A percentile compares a stretch with the other conserved stretches of the same genome.
These are phyloP conservation scores for Candida anglica DNA, from an alignment of 805 yeast species.

Conservation along the genomic window DNA sequence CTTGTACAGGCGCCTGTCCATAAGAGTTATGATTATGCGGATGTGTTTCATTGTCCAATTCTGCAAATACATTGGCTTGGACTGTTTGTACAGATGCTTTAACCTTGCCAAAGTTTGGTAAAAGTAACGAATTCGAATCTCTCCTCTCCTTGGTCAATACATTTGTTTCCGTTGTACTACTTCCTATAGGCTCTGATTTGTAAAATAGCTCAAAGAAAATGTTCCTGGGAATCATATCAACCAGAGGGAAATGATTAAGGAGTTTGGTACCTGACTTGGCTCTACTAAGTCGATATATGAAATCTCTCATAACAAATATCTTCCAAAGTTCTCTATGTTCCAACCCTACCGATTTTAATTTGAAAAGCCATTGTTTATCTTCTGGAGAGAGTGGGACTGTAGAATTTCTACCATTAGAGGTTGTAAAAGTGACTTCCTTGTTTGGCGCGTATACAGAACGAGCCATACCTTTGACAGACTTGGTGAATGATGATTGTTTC, in stretches of 20 bases:
- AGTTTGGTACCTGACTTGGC: slow-evolving; percentile 5
- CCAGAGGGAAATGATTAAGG: slow-evolving; percentile 3
- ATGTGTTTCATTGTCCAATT: slow-evolving; percentile 24
- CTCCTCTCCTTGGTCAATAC: slow-evolving; percentile 6
- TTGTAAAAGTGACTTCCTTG: slow-evolving; percentile 6
- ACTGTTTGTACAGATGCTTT: slow-evolving; percentile 37
- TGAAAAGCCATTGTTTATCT: slow-evolving; percentile 71
- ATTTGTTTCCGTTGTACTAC: slow-evolving; percentile 13
- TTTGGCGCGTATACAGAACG: slow-evolving; percentile 29
- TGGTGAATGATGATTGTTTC: slow-evolving; percentile 39
- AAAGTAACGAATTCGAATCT: slow-evolving; percentile 21
- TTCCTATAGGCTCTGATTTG: slow-evolving; percentile 28
- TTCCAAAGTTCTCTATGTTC: slow-evolving; percentile 79
- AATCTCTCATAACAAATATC: slow-evolving; percentile 63
- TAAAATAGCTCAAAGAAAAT: slow-evolving; percentile 35
- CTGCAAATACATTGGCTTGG: slow-evolving; percentile 43
- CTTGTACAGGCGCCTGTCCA: too few species aligned
- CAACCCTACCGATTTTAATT: slow-evolving; percentile 70
- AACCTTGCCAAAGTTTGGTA: slow-evolving; percentile 26
- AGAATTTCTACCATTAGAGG: slow-evolving; percentile 9
- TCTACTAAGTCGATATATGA: slow-evolving; percentile 57
- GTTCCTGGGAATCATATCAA: slow-evolving; percentile 25
- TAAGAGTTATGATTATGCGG: slow-evolving; percentile 2
- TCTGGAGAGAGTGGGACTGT: slow-evolving; percentile 48
- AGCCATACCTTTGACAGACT: slow-evolving; percentile 13